A percentile compares a stretch with the other conserved stretches of the same genome.
phyloP scores from a whole-genome alignment of 371 early-diverging fungal species.

The Smittium culicis region DNA sequence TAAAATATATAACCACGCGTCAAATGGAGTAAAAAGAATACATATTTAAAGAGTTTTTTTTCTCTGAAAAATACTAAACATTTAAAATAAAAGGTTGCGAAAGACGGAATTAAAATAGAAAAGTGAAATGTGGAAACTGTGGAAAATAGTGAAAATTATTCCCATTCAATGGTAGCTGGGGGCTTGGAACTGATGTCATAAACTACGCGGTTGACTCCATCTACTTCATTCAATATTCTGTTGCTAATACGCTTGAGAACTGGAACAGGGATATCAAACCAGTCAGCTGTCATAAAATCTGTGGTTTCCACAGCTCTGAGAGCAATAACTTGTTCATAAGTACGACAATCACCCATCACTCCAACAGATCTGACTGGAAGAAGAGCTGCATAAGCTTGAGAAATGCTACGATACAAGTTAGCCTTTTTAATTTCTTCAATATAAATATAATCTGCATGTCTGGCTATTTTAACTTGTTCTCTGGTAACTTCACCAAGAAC shows the following conservation, averaged over 20 bases:
- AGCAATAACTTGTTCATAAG: constrained; percentile 95
- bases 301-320: constrained; percentile 89
- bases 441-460: constrained; percentile 88
- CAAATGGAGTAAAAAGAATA: too few relatives aligned
- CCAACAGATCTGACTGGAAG: constrained; percentile 91
- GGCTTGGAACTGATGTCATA: constrained; percentile 93
- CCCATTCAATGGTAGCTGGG: constrained; percentile 92
- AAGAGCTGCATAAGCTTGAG: constrained; percentile 93
- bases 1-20: too few relatives aligned
- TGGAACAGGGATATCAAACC: constrained; percentile 74
- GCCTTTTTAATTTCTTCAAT: constrained; percentile 96
- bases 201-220: constrained; percentile 92
- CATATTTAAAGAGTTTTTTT: too few relatives aligned
- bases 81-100: too few relatives aligned
- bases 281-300: constrained; percentile 97
- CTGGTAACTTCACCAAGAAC: constrained; percentile 87
- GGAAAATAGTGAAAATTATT: constrained; percentile 41
- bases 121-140: too few relatives aligned
- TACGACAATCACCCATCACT: constrained; percentile 96
- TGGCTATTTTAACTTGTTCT: constrained; percentile 82
- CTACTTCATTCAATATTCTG: constrained; percentile 94
- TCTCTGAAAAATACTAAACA: too few relatives aligned
- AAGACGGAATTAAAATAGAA: too few relatives aligned
- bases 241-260: constrained; percentile 78
- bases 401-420: constrained; percentile 85